Evolutionary conservation across 2,329 filamentous ascomycete genomes (phyloP).

Genomic region (Apiospora rasikravindrae): DNA sequence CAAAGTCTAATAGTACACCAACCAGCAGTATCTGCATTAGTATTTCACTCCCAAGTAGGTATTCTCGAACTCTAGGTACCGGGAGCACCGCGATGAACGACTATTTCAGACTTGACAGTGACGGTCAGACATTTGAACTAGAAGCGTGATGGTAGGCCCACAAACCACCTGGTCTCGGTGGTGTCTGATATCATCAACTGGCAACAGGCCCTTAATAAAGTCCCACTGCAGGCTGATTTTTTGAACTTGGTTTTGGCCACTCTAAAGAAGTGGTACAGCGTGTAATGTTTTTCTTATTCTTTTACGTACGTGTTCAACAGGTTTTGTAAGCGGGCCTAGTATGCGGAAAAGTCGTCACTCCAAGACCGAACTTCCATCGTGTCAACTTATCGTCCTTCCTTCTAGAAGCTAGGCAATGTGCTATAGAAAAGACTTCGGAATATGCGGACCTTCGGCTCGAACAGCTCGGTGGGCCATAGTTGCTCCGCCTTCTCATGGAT

Average conservation of each 20-base stretch:
- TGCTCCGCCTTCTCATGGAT: constrained; percentile 5
- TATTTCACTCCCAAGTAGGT: background rate
- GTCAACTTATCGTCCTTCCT: background rate
- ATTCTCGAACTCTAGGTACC: background rate
- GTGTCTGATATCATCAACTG: constrained; percentile 16
- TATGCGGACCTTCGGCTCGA: constrained; percentile 13
- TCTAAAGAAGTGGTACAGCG: background rate
- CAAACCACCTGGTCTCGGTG: background rate
- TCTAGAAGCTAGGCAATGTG: background rate
- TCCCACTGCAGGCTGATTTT: background rate
- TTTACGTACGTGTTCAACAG: background rate
- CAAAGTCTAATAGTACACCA: background rate
- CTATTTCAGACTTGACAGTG: background rate
- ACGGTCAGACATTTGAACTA: background rate
- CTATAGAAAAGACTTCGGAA: background rate
- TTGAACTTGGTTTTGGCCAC: background rate
- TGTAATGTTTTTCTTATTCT: background rate
- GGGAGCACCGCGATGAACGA: background rate
- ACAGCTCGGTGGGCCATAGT: background rate
- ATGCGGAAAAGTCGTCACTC: background rate
- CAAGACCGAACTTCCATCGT: background rate
- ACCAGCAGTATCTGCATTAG: background rate
- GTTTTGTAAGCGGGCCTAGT: background rate
- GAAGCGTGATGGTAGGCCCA: background rate
- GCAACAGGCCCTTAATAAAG: background rate